Conservation (phyloP, 345 rosid species). For the Cardamine occulta region DNA sequence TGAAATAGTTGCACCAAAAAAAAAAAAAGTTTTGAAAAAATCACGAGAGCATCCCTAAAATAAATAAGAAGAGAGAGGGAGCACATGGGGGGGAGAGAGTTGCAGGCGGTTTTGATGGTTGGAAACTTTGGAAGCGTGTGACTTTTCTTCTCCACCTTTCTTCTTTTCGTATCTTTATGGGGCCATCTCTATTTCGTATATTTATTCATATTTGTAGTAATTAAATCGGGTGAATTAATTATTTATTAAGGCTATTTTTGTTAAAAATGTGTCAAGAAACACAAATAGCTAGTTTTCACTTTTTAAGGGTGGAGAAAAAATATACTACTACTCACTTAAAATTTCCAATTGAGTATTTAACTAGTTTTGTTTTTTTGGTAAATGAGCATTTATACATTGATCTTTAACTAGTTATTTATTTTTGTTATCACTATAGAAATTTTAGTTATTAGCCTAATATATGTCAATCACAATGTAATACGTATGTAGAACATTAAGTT, state of each 20-base stretch:
- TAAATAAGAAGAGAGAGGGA: conserved; percentile 28
- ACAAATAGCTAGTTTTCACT: background rate
- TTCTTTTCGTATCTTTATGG: conserved; percentile 32
- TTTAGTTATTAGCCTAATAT: no score
- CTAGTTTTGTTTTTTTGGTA: background rate
- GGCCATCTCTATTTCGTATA: background rate
- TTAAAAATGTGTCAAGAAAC: background rate
- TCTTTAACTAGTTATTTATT: background rate
- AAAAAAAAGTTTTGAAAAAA: conserved; percentile 10
- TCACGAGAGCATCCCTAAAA: conserved; percentile 25
- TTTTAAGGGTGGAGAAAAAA: background rate
- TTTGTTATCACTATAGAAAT: no score
- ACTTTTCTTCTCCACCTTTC: conserved; percentile 39
- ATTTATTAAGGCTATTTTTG: background rate
- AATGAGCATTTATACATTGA: background rate
- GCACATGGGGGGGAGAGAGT: conserved; percentile 35
- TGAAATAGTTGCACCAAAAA: background rate
- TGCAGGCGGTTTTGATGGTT: conserved; percentile 43
- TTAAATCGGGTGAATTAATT: background rate
- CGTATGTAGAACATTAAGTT: no score
- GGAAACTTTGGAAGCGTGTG: conserved; percentile 46
- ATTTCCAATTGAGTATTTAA: no score
- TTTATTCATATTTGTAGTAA: background rate
- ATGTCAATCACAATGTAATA: no score
- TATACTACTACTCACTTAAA: no score